A percentile compares a stretch with the other conserved stretches of the same genome.
These are phyloP conservation scores for Fusarium torulosum DNA, from an alignment of 2,329 filamentous ascomycete genomes.

Conservation along the genomic window DNA sequence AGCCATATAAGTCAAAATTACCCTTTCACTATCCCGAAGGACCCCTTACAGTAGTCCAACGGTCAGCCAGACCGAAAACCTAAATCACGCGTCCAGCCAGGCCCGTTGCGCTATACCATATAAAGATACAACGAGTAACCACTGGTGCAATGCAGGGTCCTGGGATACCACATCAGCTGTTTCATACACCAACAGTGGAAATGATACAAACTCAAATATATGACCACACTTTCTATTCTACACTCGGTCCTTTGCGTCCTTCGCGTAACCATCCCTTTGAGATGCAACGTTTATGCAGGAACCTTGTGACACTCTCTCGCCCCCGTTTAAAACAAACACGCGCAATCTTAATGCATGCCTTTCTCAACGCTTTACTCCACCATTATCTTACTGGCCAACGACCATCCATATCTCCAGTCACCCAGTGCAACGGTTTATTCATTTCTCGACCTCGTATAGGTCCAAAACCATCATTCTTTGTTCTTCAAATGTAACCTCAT, in stretches of 20 bases:
- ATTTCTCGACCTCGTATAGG: constrained; percentile 2
- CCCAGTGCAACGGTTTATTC: constrained; percentile 4
- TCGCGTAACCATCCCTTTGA: not conserved
- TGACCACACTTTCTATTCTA: constrained; percentile 3
- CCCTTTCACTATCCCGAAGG: not conserved
- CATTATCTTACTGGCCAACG: constrained; percentile 9
- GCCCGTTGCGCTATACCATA: constrained; percentile 15
- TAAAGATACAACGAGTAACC: not conserved
- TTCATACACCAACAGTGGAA: not conserved
- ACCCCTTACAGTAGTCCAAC: constrained; percentile 4
- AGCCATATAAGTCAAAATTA: not conserved
- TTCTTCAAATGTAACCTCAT: not conserved
- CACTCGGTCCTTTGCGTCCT: not conserved
- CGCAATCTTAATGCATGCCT: constrained; percentile 40
- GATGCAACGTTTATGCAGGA: constrained; percentile 18
- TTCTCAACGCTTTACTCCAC: constrained; percentile 1
- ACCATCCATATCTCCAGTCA: constrained; percentile 13
- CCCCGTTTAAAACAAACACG: constrained; percentile 17
- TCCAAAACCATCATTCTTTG: constrained; percentile 14
- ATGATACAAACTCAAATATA: not conserved
- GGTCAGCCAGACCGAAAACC: constrained; percentile 10
- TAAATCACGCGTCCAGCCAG: constrained; percentile 11
- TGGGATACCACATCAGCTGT: no score
- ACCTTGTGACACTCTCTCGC: constrained; percentile 29
- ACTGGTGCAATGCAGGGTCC: constrained; percentile 7